Evolutionary conservation across 192 early-diverging fungal genomes (phyloP), one percentile per base, ranked within the genome.

Genomic region (Backusella australiensis): DNA sequence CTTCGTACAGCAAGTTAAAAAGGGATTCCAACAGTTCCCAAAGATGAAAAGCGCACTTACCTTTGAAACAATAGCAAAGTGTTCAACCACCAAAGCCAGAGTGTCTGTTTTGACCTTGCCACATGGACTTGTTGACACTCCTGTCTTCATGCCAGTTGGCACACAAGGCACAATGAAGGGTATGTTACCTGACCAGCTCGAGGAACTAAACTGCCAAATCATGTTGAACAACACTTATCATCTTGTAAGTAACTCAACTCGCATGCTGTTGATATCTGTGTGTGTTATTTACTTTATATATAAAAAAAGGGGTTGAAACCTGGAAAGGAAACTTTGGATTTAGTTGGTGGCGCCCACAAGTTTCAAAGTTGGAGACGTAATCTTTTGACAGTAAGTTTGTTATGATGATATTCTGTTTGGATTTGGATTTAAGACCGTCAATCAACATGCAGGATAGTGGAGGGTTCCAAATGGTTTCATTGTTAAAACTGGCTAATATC

Each of bases 161-260:
- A 96, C 94, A 12, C 92, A 93, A 85, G 94, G 92, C 19, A 89
- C 93, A 12, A 86, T 96, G 75, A 96, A 96, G 76, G 94, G 94
- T 41, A 81, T 96, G 76, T 93, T 93, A 15, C 87, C 90, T 29
- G 79, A 90, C 42, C 94, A 96, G 77, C 78, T 96, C 53, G 88
- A 90, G 76, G 85, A 86, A 41, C 84, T 93, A 26, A 88, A 90
- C 76, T 94, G 93, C 83, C 93, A 94, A 72, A 91, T 96, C 72
- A 94, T 96, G 80, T 84, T 96, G 26, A 93, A 93, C 59, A 96
- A 96, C 81, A 96, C 94, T 1, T 94, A 96, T 85, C 94, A 96
- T 69, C 85, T 96, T 75, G 90, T 90, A 85, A 69, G 78, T 72
- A 29, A 34, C 29, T 29, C 11, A 17, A 19, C 1, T n/a, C 1